Base-by-base conservation (phyloP, 331 rosid species). In the Spiraea crenata region DNA sequence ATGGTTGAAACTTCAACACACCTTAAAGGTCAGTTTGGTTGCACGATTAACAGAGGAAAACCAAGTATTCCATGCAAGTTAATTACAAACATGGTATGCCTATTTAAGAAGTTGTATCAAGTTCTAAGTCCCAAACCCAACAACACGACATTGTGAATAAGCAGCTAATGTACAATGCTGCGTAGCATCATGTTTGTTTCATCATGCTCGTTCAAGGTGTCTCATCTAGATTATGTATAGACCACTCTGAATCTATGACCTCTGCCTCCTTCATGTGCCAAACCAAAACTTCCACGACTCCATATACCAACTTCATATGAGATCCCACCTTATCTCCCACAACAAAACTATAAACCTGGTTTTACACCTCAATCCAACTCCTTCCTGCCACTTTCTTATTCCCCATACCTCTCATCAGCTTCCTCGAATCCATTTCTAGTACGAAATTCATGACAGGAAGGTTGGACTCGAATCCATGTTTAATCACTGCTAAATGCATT, bases 351-450 rank as follows among this genome's bases (percentile, higher is more conserved):
- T 75, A 74, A 69, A 88, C 88, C 77, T 74, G 76, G 66, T 85
- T 79, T 81, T 82, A 82, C 70, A 89, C 60, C 76, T 89, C 91
- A 74, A 91, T 87, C 97, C 96, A 91, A 79, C 96, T 88, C 79
- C 70, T 84, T 44, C 91, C 93, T 7, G 77, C 83, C 58, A 85
- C 90, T 77, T 82, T 88, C 79, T 81, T 91, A 31, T 73, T 83
- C 63, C 56, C 76, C 80, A 73, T 74, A 67, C 86, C 83, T 85
- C 81, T 85, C 80, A 85, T 86, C 74, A 81, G 67, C 84, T 82
- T 88, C 63, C 84, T 85, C 71, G 73, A 88, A 85, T 91, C 88
- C 96, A 91, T 86, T 78, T 85, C 96, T 47, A 88, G 79, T 71
- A 86, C 67, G 61, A 92, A 84, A 78, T 90, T 88, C 95, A 82